Percentiles rank a stretch among this genome's conserved stretches.
Evolutionary conservation across 2,329 filamentous ascomycete species (phyloP).

Genomic region (Fusarium torreyae): DNA sequence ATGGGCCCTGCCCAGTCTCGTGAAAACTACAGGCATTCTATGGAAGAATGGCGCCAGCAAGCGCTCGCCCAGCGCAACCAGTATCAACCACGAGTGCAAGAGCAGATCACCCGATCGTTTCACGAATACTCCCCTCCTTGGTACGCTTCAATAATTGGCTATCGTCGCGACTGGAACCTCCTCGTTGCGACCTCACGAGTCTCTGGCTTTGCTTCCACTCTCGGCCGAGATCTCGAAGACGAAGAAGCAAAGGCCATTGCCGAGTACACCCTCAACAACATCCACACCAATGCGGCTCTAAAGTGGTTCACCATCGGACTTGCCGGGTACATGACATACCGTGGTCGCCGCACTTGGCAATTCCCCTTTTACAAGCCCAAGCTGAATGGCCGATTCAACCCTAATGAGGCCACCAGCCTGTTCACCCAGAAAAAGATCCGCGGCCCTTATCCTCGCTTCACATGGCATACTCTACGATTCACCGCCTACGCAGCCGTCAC

Average conservation of each 20-base stretch:
- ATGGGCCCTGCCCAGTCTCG: conserved; percentile 35
- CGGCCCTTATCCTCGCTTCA: conserved; percentile 44
- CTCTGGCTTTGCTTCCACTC: conserved; percentile 50
- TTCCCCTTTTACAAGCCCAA: conserved; percentile 52
- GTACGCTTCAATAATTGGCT: conserved; percentile 53
- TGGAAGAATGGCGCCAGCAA: conserved; percentile 54
- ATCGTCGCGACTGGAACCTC: conserved; percentile 49
- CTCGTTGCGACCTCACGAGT: conserved; percentile 49
- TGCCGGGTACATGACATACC: conserved; percentile 50
- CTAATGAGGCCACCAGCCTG: conserved; percentile 49
- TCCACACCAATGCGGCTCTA: conserved; percentile 53
- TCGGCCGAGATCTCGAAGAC: conserved; percentile 54
- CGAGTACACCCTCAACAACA: conserved; percentile 53
- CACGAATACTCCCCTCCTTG: conserved; percentile 53
- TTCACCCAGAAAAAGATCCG: conserved; percentile 48
- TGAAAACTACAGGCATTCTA: conserved; percentile 47
- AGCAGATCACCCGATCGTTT: conserved; percentile 54
- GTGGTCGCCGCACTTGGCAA: conserved; percentile 49
- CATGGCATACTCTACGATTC: conserved; percentile 48
- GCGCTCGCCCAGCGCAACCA: conserved; percentile 50
- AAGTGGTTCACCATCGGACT: conserved; percentile 48
- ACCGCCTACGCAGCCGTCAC: conserved; percentile 48
- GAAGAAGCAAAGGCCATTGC: conserved; percentile 56
- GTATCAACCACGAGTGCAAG: conserved; percentile 51
- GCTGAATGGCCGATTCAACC: conserved; percentile 46